These are phyloP conservation scores for Citrullus colocynthis DNA, from an alignment of 306 rosid genomes.

Conservation along the genomic window DNA sequence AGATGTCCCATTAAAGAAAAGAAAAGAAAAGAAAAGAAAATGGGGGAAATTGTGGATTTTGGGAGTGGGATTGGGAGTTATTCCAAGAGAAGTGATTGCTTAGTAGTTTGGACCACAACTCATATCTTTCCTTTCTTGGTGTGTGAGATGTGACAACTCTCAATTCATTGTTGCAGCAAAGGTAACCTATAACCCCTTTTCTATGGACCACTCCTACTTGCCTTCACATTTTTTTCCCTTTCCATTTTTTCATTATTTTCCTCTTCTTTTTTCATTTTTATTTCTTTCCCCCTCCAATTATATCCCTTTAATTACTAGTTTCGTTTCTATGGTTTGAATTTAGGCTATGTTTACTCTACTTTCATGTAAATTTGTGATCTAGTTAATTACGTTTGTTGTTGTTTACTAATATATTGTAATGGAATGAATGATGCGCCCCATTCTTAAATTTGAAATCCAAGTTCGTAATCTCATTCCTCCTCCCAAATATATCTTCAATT, in stretches of 20 bases:
- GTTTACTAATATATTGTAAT: too few species aligned
- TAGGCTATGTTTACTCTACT: too few species aligned
- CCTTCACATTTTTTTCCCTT: neutral
- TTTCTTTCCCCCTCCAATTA: neutral
- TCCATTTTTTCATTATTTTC: neutral
- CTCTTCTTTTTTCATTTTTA: too few species aligned
- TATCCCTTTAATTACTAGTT: too few species aligned
- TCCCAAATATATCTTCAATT: too few species aligned
- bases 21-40: neutral
- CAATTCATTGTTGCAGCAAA: neutral
- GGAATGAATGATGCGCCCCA: too few species aligned
- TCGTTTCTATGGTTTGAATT: too few species aligned
- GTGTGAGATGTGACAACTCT: constrained; percentile 10
- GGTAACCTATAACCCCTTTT: neutral
- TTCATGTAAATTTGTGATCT: too few species aligned
- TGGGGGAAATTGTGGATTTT: neutral
- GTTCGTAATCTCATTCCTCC: too few species aligned
- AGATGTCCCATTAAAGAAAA: neutral
- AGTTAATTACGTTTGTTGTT: too few species aligned
- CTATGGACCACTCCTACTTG: neutral
- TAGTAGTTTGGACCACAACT: constrained; percentile 4
- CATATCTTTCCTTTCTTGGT: neutral
- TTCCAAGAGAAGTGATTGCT: neutral
- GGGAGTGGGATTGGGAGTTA: neutral
- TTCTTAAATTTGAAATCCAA: too few species aligned